Evolutionary conservation across 1,284 basidiomycete genomes (phyloP), one percentile per base, ranked within the genome.

Genomic region (Leccinum subrobustum): DNA sequence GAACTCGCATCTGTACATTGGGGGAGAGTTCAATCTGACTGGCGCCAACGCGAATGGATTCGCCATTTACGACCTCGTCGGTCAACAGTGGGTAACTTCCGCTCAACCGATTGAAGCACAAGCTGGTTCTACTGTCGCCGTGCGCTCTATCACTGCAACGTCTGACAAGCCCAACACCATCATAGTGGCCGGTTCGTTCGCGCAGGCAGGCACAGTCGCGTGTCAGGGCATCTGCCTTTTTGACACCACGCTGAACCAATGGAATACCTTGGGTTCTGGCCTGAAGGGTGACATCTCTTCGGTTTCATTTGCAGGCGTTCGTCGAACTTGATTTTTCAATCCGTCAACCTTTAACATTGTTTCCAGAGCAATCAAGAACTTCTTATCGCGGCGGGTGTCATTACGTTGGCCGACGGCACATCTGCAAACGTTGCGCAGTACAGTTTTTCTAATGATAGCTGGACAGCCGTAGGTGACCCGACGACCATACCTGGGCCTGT

Each of bases 141-240:
- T 98, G 61, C 87, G 89, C 52, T 88, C 88, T 0, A 85, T 98
- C 68, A 83, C 85, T 5, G 80, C 82, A 59, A 85, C 92, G 0
- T 68, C 82, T 0, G 82, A 86, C 5, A 83, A 87, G 68, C 76
- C 84, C 29, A 83, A 87, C 56, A 82, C 81, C 2, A 73, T 98
- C 57, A 79, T 97, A 56, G 91, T 96, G 5, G 93, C 91, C 3
- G 96, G 96, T 27, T 86, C 88, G 16, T 98, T 99, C 68, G 78
- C 85, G 0, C 83, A 85, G 50, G 93, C 92, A 1, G 96, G 95
- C 7, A 83, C 86, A 0, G 76, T 92, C 18, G 74, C 78, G 0
- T 98, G 96, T 75, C 82, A 84, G 37, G 89, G 85, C 2, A 86
- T 98, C 53, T 99, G 96, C 74, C 78, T 85, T 20, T 89, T 92